Base-by-base conservation (phyloP, 148 eudicot genomes). In the Oxyria digyna region DNA sequence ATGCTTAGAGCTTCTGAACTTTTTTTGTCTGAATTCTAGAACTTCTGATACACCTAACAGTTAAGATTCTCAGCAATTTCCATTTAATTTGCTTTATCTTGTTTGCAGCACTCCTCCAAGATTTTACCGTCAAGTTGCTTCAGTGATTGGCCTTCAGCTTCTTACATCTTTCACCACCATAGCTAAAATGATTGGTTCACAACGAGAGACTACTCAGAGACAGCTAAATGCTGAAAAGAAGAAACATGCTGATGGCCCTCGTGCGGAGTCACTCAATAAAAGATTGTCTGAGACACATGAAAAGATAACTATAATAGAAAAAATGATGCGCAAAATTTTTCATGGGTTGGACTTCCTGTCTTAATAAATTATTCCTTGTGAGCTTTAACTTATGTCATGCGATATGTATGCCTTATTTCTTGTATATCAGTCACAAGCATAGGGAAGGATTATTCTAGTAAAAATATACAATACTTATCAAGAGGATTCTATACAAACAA, bases 181-280 rank as follows among this genome's bases (percentile, higher is more conserved):
- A 69, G 93, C 97, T 38, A 90, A 90, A 76, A 81, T 84, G 82
- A 92, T 90, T 50, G 86, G 97, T 57, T 81, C 87, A 70, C 96
- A 88, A 73, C 83, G 98, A 59, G 97, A 88, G 81, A 94, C 98
- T 64, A 94, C 92, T 64, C 98, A 90, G 79, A 87, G 98, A 74
- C 98, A 94, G 78, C 79, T 94, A 74, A 84, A 85, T 84, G 91
- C 97, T 69, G 98, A 94, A 74, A 82, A 80, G 77, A 94, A 87
- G 81, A 94, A 94, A 75, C 70, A 72, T 26, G 68, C 75, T 43
- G 97, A 94, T 38, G 98, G 97, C 48, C 92, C 96, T 74, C 87
- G 92, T 73, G 91, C 85, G n/a, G 92, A 94, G 74, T 85, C 97
- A 49, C 97, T 94, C 42, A 80, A 85, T 59, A 94, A 86, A 74